phyloP scores from a whole-genome alignment of 306 rosid species.

The Sphenostylis stenocarpa region DNA sequence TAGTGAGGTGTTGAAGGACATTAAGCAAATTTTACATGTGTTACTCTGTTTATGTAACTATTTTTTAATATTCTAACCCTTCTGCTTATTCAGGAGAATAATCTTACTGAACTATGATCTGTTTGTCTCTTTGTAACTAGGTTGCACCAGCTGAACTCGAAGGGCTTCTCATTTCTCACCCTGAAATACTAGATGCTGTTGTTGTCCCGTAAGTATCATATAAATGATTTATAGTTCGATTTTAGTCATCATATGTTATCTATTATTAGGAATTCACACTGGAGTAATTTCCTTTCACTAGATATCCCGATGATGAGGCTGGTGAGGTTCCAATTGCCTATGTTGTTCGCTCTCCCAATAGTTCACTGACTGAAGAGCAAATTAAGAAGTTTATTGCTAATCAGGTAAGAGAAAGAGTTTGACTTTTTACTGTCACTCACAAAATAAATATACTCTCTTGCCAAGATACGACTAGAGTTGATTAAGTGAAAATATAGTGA shows the following conservation, averaged over 20 bases:
- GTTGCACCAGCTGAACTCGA: slow-evolving; percentile 99
- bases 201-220: slow-evolving; percentile 81
- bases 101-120: neutral
- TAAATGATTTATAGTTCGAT: neutral
- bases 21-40: neutral
- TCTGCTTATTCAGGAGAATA: neutral
- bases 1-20: neutral
- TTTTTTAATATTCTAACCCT: neutral
- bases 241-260: neutral
- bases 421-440: neutral
- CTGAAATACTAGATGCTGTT: slow-evolving; percentile 89
- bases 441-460: neutral
- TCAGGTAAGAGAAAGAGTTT: slow-evolving; percentile 51
- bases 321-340: slow-evolving; percentile 91
- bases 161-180: slow-evolving; percentile 90
- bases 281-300: slow-evolving; percentile 24
- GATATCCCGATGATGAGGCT: slow-evolving; percentile 92
- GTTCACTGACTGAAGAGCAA: slow-evolving; percentile 79
- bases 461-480: neutral
- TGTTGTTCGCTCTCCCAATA: slow-evolving; percentile 68
- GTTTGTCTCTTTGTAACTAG: slow-evolving; percentile 36
- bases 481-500: neutral
- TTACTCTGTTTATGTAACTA: neutral
- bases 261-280: neutral
- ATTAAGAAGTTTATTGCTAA: slow-evolving; percentile 57